These are phyloP conservation scores for Echria macrotheca DNA, from an alignment of 495 filamentous ascomycete genomes.

Conservation along the genomic window DNA sequence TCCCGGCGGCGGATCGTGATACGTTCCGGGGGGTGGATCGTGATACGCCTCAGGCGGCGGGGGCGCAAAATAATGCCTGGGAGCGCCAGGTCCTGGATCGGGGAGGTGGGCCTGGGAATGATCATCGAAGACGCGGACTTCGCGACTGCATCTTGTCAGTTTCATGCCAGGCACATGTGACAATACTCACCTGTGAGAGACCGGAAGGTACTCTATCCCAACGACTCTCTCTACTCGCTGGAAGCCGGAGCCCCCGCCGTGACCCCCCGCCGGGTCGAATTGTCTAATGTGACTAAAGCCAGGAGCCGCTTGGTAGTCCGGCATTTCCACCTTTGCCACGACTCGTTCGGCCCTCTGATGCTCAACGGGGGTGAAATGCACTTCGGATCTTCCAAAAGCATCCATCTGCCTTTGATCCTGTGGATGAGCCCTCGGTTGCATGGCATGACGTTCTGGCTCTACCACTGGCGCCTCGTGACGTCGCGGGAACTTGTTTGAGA, in stretches of 20 bases:
- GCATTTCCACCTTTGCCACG: conserved; percentile 10
- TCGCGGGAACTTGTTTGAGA: conserved; percentile 28
- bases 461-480: conserved; percentile 17
- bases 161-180: not conserved
- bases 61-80: no score
- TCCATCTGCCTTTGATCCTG: conserved; percentile 6
- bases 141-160: not conserved
- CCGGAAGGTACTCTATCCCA: conserved; percentile 4
- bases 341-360: conserved; percentile 11
- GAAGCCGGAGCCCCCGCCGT: not conserved
- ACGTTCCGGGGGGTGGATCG: no score
- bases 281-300: no score
- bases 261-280: not conserved
- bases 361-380: not conserved
- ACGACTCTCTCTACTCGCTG: conserved; percentile 23
- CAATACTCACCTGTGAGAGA: not conserved
- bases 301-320: no score
- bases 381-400: conserved; percentile 3
- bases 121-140: not conserved
- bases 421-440: not conserved
- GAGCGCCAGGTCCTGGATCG: no score
- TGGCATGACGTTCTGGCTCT: no score
- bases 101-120: no score
- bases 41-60: no score
- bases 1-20: no score